Percentiles rank a stretch among this genome's conserved stretches.
Evolutionary conservation across 257 asterid genomes (phyloP).

Genomic region (Henckelia pumila): DNA sequence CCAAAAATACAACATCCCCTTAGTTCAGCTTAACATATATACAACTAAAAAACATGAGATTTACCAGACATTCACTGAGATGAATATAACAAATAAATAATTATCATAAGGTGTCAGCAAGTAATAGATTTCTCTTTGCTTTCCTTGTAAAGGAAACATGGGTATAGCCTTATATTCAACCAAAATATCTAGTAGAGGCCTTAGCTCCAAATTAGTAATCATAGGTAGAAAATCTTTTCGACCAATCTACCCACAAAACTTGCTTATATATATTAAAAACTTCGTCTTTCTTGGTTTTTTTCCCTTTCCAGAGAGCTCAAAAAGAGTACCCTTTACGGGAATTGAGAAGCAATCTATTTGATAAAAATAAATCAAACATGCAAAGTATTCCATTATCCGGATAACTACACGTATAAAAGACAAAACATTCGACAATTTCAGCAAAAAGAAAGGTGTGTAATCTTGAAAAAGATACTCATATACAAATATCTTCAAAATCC

Average conservation of each 20-base stretch:
- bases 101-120: background rate
- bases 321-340: background rate
- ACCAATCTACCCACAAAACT: background rate
- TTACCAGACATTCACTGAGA: no score
- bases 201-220: no score
- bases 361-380: no score
- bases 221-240: no score
- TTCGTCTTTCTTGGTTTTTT: background rate
- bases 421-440: no score
- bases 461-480: background rate
- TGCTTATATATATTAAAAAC: background rate
- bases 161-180: background rate
- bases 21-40: no score
- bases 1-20: background rate
- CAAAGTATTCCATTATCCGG: background rate
- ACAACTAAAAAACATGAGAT: no score
- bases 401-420: no score
- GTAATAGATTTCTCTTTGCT: background rate
- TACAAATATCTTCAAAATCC: background rate
- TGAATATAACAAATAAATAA: no score
- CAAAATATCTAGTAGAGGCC: background rate
- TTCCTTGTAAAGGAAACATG: background rate
- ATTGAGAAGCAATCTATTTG: background rate
- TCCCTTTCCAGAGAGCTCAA: background rate
- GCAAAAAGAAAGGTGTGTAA: background rate